Evolutionary conservation across 169 alveolate species (phyloP).

Genomic region (Eimeria zaria): DNA sequence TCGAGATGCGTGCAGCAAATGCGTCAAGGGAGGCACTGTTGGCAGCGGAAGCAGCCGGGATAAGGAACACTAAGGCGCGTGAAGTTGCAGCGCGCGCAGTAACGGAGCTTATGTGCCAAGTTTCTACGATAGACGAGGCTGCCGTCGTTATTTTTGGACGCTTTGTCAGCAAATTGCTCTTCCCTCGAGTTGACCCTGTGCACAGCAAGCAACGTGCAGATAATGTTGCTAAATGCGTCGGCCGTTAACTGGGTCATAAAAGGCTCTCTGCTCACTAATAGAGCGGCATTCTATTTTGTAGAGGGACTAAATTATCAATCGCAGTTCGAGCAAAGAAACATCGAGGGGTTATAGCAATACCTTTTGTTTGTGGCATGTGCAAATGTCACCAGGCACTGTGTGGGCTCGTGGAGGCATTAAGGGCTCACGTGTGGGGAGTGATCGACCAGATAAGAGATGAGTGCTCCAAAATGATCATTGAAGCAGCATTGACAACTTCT

Average conservation of each 20-base stretch:
- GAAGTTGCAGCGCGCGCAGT: constrained; percentile 47
- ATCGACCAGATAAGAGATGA: constrained; percentile 17
- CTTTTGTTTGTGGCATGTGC: background rate
- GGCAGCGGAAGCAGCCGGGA: constrained; percentile 75
- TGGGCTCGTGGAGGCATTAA: constrained; percentile 27
- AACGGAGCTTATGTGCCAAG: constrained; percentile 18
- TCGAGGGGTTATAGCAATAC: background rate
- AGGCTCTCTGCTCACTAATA: background rate
- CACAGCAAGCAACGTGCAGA: background rate
- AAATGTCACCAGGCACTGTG: constrained; percentile 28
- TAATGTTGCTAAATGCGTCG: background rate
- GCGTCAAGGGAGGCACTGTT: constrained; percentile 19
- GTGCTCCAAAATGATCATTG: constrained; percentile 37
- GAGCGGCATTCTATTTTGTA: background rate
- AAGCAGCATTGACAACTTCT: constrained; percentile 5
- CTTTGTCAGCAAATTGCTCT: constrained; percentile 49
- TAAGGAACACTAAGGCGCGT: constrained; percentile 30
- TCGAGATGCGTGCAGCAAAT: background rate
- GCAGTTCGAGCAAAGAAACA: background rate
- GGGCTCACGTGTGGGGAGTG: constrained; percentile 41
- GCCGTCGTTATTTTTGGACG: constrained; percentile 75
- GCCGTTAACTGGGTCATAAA: background rate
- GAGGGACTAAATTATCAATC: background rate
- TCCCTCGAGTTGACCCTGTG: background rate
- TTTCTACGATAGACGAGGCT: constrained; percentile 60